phyloP scores from a whole-genome alignment of 345 rosid species.

The Fremontodendron californicum region DNA sequence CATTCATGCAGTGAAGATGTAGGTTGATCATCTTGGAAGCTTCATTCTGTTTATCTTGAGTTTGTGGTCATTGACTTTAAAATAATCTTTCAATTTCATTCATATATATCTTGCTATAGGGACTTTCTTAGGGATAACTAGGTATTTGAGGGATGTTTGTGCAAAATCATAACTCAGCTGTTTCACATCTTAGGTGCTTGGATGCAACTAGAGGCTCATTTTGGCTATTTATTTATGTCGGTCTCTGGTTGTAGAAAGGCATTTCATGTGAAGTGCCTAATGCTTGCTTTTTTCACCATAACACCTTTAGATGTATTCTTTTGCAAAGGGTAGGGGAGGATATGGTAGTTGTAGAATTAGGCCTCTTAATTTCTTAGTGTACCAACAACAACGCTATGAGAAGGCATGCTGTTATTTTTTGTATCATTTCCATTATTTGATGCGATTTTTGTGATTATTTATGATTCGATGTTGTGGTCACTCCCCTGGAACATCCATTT shows the following conservation, averaged over 20 bases:
- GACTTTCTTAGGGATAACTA: neutral
- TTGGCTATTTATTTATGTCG: neutral
- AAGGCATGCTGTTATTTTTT: neutral
- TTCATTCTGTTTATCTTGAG: conserved; percentile 7
- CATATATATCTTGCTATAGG: conserved; percentile 6
- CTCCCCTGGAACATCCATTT: neutral
- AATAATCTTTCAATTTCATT: conserved; percentile 16
- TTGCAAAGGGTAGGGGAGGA: conserved; percentile 4
- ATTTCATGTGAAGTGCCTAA: neutral
- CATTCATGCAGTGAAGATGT: conserved; percentile 13
- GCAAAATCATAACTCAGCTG: neutral
- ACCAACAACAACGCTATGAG: neutral
- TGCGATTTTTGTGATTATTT: neutral
- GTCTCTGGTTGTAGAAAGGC: conserved; percentile 3
- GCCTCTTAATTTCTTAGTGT: neutral
- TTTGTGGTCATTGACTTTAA: conserved; percentile 6
- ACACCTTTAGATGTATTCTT: neutral
- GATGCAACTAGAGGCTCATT: neutral
- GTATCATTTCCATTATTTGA: neutral
- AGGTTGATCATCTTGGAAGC: conserved; percentile 19
- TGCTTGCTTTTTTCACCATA: neutral
- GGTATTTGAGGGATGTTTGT: conserved; percentile 5
- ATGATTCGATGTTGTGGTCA: neutral
- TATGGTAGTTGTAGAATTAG: neutral
- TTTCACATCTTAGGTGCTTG: neutral